Percentiles rank a stretch among this genome's conserved stretches.
phyloP scores from a whole-genome alignment of 108 stramenopile genomes.

The Pinguiococcus pyrenoidosus region DNA sequence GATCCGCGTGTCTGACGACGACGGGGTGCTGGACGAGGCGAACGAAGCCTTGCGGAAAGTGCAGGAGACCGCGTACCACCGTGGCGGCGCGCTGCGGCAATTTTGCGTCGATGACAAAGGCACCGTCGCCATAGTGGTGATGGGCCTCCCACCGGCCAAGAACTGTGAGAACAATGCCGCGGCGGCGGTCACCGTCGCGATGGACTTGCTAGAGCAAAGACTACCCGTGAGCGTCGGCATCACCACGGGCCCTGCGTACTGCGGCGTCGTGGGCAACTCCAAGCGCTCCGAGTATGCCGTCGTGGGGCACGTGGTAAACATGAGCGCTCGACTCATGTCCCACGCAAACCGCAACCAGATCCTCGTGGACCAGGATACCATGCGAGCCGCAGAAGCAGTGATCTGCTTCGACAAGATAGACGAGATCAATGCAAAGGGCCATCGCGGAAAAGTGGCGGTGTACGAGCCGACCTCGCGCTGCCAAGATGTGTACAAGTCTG shows the following conservation, averaged over 20 bases:
- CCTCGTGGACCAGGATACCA: conserved; percentile 14
- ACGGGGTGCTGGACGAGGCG: neutral
- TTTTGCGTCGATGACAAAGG: conserved; percentile 31
- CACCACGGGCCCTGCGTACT: conserved; percentile 27
- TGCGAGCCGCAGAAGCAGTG: neutral
- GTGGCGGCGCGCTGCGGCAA: conserved; percentile 19
- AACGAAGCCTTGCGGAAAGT: conserved; percentile 6
- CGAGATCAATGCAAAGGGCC: no score
- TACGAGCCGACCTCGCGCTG: no score
- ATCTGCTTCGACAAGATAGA: conserved; percentile 7
- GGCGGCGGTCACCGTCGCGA: conserved; percentile 8
- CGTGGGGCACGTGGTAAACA: conserved; percentile 27
- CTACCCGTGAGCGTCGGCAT: conserved; percentile 16
- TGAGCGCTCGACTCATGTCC: conserved; percentile 27
- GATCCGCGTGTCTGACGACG: conserved; percentile 1
- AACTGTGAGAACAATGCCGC: conserved; percentile 21
- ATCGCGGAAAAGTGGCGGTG: no score
- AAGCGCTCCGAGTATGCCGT: conserved; percentile 24
- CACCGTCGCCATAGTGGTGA: conserved; percentile 18
- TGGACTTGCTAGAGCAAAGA: conserved; percentile 7
- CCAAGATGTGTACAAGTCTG: no score
- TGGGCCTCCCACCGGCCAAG: conserved; percentile 21
- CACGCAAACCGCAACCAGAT: conserved; percentile 18
- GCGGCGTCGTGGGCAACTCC: conserved; percentile 18
- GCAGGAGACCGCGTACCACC: conserved; percentile 5